phyloP scores from a whole-genome alignment of 2,329 filamentous ascomycete species.

The Kalaharituber pfeilii region DNA sequence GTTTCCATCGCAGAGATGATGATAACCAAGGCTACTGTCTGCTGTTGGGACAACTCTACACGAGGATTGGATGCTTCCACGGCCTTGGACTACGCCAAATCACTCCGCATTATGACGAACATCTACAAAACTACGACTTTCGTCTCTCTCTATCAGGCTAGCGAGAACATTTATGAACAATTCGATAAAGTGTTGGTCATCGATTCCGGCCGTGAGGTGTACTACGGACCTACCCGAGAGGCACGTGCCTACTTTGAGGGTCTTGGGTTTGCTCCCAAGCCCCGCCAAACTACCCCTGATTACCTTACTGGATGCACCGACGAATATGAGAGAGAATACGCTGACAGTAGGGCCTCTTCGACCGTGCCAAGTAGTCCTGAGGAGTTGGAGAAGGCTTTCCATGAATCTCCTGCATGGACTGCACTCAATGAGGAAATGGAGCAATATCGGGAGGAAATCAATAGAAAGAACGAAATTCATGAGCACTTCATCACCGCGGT shows the following conservation, averaged over 20 bases:
- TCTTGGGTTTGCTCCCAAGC: slow-evolving; percentile 44
- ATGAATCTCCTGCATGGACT: slow-evolving; percentile 43
- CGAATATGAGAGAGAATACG: slow-evolving; percentile 50
- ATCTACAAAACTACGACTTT: slow-evolving; percentile 72
- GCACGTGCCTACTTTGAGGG: slow-evolving; percentile 48
- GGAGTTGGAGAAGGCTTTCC: slow-evolving; percentile 52
- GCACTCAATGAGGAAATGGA: slow-evolving; percentile 43
- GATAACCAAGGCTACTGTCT: slow-evolving; percentile 50
- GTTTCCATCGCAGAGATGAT: slow-evolving; percentile 74
- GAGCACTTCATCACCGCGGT: slow-evolving; percentile 15
- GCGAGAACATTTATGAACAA: slow-evolving; percentile 49
- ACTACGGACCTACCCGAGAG: slow-evolving; percentile 44
- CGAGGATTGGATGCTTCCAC: slow-evolving; percentile 52
- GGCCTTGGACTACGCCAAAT: slow-evolving; percentile 19
- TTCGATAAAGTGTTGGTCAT: slow-evolving; percentile 56
- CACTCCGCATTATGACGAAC: slow-evolving; percentile 43
- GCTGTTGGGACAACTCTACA: slow-evolving; percentile 61
- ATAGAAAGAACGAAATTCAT: slow-evolving; percentile 17
- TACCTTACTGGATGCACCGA: slow-evolving; percentile 49
- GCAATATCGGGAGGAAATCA: slow-evolving; percentile 29
- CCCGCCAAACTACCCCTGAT: slow-evolving; percentile 47
- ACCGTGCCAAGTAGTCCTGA: slow-evolving; percentile 51
- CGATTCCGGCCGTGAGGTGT: slow-evolving; percentile 48
- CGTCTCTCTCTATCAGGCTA: slow-evolving; percentile 61
- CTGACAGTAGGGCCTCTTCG: slow-evolving; percentile 43